Conservation (phyloP, 2,329 filamentous ascomycete genomes). For the Colletotrichum limetticola region DNA sequence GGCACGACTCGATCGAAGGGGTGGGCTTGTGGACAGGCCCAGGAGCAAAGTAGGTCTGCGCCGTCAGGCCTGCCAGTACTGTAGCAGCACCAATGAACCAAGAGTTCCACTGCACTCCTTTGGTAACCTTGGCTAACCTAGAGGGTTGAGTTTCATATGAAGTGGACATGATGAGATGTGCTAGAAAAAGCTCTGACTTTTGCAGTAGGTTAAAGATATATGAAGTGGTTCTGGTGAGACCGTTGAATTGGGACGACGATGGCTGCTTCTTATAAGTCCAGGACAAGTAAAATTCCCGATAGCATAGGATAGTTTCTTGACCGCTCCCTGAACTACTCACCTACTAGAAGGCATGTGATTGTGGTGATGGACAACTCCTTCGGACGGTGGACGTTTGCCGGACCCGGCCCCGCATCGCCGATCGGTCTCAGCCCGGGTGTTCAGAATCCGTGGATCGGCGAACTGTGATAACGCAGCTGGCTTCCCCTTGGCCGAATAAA, state of each 20-base stretch:
- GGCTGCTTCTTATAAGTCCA: not conserved
- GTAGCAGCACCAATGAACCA: not conserved
- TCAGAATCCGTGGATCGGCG: not conserved
- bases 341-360: not conserved
- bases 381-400: not conserved
- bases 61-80: not conserved
- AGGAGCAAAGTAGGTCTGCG: not conserved
- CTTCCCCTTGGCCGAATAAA: not conserved
- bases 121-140: not conserved
- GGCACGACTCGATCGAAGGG: conserved; percentile 51
- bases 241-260: too few species aligned
- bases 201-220: not conserved
- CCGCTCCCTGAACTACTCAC: fast-evolving
- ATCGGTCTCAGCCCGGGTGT: not conserved
- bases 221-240: not conserved
- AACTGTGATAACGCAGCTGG: not conserved
- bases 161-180: not conserved
- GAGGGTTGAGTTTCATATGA: not conserved
- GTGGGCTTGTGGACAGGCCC: not conserved
- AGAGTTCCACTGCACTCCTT: not conserved
- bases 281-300: fast-evolving
- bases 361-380: too few species aligned
- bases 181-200: not conserved
- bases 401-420: not conserved
- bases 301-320: not conserved